Conservation (phyloP, 176 grass and related monocot genomes). For the Rhynchospora tenuis region DNA sequence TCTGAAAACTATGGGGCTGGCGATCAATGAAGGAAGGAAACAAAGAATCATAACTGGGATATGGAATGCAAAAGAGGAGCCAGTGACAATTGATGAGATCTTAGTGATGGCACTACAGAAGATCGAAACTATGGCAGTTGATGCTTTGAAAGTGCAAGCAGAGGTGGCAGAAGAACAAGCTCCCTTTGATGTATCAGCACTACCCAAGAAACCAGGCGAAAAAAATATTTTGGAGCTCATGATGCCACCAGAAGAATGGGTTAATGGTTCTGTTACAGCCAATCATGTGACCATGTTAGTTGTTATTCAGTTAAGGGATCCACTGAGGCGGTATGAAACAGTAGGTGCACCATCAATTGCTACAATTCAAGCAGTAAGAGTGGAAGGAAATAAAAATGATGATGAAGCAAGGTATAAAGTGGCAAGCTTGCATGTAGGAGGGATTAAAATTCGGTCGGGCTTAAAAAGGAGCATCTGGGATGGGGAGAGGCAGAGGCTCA, state of each 20-base stretch:
- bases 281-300: constrained; percentile 44
- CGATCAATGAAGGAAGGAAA: constrained; percentile 42
- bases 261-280: not conserved
- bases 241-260: constrained; percentile 58
- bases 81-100: constrained; percentile 56
- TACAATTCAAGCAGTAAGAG: constrained; percentile 48
- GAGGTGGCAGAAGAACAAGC: constrained; percentile 56
- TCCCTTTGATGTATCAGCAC: constrained; percentile 54
- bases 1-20: constrained; percentile 57
- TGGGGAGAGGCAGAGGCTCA: constrained; percentile 75
- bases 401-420: constrained; percentile 73
- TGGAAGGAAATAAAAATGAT: not conserved
- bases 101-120: constrained; percentile 67
- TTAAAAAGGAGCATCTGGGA: constrained; percentile 58
- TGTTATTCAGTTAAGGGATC: constrained; percentile 69
- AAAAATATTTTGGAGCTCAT: constrained; percentile 47
- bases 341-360: constrained; percentile 68
- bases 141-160: constrained; percentile 76
- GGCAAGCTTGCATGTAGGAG: constrained; percentile 59
- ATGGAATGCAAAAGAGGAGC: constrained; percentile 47
- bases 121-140: constrained; percentile 67
- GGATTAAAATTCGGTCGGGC: constrained; percentile 40
- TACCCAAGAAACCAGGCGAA: not conserved
- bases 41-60: constrained; percentile 71
- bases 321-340: constrained; percentile 70